Evolutionary conservation across 2,329 filamentous ascomycete genomes (phyloP).

Genomic region (Diaporthe eres): DNA sequence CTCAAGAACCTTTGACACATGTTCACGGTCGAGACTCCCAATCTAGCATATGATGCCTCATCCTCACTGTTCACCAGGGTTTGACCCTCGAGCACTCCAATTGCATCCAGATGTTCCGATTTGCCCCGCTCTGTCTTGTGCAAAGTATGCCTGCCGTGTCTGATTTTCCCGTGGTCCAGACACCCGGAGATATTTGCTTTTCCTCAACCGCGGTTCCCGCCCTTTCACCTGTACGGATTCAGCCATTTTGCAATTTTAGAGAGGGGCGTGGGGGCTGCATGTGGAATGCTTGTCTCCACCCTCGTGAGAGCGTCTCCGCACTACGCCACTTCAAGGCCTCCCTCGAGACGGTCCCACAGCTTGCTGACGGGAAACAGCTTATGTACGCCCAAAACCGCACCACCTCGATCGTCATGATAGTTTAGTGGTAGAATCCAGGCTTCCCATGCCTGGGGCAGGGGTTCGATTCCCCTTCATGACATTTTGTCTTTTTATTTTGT

Average conservation of each 20-base stretch:
- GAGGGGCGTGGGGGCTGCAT: background rate
- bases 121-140: background rate
- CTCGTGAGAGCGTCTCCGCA: background rate
- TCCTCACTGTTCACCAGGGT: background rate
- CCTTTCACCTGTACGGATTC: background rate
- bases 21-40: background rate
- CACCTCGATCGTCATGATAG: background rate
- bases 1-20: background rate
- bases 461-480: constrained; percentile 35
- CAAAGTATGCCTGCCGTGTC: background rate
- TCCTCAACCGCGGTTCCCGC: background rate
- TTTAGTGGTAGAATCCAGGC: constrained; percentile 35
- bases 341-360: background rate
- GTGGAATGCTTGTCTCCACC: background rate
- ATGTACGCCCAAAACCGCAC: background rate
- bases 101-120: too few relatives aligned
- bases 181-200: background rate
- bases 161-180: background rate
- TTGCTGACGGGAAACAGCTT: background rate
- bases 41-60: background rate
- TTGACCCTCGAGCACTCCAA: background rate
- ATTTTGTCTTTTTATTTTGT: background rate
- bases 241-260: background rate
- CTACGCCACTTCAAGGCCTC: background rate
- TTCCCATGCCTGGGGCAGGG: constrained; percentile 35